Percentiles rank a stretch among this genome's conserved stretches.
These are phyloP conservation scores for Arthrinium puccinioides DNA, from an alignment of 2,329 filamentous ascomycete species.

Conservation along the genomic window DNA sequence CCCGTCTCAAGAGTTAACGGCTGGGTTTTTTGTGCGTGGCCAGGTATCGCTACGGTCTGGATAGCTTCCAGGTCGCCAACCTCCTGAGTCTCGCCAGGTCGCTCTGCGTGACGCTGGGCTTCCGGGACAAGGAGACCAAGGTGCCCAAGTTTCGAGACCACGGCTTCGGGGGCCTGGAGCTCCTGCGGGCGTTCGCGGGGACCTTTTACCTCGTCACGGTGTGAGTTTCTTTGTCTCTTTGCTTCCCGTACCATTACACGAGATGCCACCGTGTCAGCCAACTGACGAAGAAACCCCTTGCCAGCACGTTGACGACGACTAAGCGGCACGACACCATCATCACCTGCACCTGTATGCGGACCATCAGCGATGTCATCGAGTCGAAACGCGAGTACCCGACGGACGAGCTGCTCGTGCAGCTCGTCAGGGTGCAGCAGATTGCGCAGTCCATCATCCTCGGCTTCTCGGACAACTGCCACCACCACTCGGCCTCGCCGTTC, in stretches of 20 bases:
- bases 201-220: constrained; percentile 42
- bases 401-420: constrained; percentile 35
- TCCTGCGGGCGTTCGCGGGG: constrained; percentile 39
- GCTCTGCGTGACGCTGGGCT: constrained; percentile 34
- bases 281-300: too few relatives aligned
- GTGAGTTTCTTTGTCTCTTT: not conserved
- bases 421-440: constrained; percentile 40
- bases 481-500: constrained; percentile 21
- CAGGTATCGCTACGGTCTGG: constrained; percentile 41
- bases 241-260: not conserved
- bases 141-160: constrained; percentile 14
- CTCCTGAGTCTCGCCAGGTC: constrained; percentile 40
- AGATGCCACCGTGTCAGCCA: too few relatives aligned
- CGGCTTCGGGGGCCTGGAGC: constrained; percentile 26
- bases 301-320: constrained; percentile 22
- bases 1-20: too few relatives aligned
- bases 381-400: constrained; percentile 32
- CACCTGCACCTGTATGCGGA: constrained; percentile 35
- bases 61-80: constrained; percentile 42
- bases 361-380: constrained; percentile 34
- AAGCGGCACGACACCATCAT: constrained; percentile 42
- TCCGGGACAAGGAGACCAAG: constrained; percentile 20
- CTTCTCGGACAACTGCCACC: constrained; percentile 20
- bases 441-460: constrained; percentile 37
- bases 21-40: too few relatives aligned